Evolutionary conservation across 2,329 filamentous ascomycete genomes (phyloP).

Genomic region (Fusarium phyllophilum): DNA sequence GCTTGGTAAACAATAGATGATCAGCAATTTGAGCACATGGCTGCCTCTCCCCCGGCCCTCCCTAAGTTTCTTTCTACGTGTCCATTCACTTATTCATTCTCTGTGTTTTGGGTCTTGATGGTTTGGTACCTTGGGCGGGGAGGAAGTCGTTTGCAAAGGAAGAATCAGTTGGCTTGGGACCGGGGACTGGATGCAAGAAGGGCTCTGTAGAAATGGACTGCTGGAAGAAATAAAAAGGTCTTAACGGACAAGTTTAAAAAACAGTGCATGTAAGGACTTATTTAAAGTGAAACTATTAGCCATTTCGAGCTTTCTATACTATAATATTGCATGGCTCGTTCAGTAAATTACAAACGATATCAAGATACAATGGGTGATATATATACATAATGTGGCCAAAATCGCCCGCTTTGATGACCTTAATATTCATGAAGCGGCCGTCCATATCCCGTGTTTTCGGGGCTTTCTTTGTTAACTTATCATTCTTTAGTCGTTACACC

Average conservation of each 20-base stretch:
- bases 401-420: conserved; percentile 10
- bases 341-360: conserved; percentile 4
- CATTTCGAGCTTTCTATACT: background rate
- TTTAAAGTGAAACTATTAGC: background rate
- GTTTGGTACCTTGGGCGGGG: background rate
- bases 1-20: conserved; percentile 32
- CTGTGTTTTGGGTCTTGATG: conserved; percentile 8
- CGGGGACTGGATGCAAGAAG: conserved; percentile 17
- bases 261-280: background rate
- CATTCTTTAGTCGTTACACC: conserved; percentile 21
- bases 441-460: background rate
- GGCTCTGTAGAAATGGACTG: conserved; percentile 19
- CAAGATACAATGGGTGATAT: background rate
- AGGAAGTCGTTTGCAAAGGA: background rate
- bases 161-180: conserved; percentile 5
- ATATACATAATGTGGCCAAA: conserved; percentile 1
- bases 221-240: background rate
- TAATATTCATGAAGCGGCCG: conserved; percentile 11
- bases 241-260: background rate
- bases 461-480: background rate
- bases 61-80: background rate
- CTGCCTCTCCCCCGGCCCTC: background rate
- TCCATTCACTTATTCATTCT: conserved; percentile 9
- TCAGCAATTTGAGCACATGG: conserved; percentile 11
- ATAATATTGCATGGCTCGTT: background rate